Base-by-base conservation (phyloP, 2,329 filamentous ascomycete genomes). In the Trichoderma semiorbis region DNA sequence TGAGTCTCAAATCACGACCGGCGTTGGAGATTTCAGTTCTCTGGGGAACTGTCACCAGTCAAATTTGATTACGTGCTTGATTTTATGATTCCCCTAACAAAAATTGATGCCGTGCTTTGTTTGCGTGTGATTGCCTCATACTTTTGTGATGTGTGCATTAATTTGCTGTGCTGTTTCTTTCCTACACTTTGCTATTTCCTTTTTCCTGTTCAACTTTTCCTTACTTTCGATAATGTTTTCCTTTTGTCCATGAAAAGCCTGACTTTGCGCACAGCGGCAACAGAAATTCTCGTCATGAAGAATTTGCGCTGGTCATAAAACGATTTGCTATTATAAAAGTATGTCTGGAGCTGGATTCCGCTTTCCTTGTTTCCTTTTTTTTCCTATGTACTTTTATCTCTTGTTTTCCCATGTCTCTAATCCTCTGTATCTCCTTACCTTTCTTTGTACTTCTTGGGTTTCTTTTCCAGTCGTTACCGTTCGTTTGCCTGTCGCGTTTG, bases 21-120 rank as follows among this genome's bases (percentile, higher is more conserved):
- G 81, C 81, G 81, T 82, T 82, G 80, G 79, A 81, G 81, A 82
- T 80, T 74, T 78, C 80, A 77, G 79, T 78, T 76, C 74, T 74
- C 75, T 73, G 80, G 79, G 79, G 78, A 78, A 78, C 79, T 78
- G 79, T 79, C 77, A 79, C 79, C 77, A 80, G 79, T 80, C 77
- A 78, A 79, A 79, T 79, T 79, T 75, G 64, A 73, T 73, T 71
- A 65, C 53, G 68, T 73, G 70, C 63, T 72, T 72, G 63, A 72
- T 72, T 72, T 68, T 58, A 69, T 62, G 70, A 70, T 70, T 63
- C 69, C 63, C 61, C 61, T 61, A 53, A 61, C 50, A 57, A 57
- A 57, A 36, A 62, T 55, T 72, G 72, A 63, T 73, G 65, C 65
- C 36, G 32, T 71, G 70, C 65, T 69, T 64, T 70, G 66, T 53